Evolutionary conservation across 345 rosid species (phyloP).

Genomic region (Salix udensis): DNA sequence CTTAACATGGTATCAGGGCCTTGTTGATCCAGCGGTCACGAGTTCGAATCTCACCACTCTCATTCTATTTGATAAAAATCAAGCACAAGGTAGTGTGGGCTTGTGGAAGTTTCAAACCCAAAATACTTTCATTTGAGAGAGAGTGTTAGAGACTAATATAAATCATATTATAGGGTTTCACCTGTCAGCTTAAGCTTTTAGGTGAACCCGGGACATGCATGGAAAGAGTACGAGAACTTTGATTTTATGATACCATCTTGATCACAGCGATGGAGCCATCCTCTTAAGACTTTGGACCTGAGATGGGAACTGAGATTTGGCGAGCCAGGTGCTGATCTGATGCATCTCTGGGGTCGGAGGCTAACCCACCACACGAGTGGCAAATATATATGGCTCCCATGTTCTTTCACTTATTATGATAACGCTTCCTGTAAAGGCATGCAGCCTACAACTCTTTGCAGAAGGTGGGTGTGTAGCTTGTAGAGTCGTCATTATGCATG

Average conservation of each 20-base stretch:
- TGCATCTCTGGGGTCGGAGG: constrained; percentile 6
- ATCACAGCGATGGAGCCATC: not conserved
- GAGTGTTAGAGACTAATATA: too few species aligned
- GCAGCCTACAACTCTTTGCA: not conserved
- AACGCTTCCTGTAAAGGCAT: not conserved
- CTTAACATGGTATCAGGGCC: too few species aligned
- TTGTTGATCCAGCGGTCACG: too few species aligned
- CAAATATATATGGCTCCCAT: not conserved
- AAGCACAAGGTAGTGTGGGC: too few species aligned
- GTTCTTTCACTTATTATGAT: not conserved
- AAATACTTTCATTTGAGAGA: too few species aligned
- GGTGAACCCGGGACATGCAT: not conserved
- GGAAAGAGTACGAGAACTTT: not conserved
- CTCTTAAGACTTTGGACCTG: not conserved
- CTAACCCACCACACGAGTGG: constrained; percentile 9
- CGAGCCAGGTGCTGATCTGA: not conserved
- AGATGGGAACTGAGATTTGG: not conserved
- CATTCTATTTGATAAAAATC: too few species aligned
- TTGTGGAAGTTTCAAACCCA: too few species aligned
- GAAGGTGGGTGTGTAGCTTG: not conserved
- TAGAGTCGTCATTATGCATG: not conserved
- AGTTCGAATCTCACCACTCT: too few species aligned
- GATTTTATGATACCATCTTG: not conserved
- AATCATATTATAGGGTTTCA: too few species aligned
- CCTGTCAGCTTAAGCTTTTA: too few species aligned